Evolutionary conservation across 495 filamentous ascomycete species (phyloP), one percentile per base, ranked within the genome.

Genomic region (Extremus antarcticus): DNA sequence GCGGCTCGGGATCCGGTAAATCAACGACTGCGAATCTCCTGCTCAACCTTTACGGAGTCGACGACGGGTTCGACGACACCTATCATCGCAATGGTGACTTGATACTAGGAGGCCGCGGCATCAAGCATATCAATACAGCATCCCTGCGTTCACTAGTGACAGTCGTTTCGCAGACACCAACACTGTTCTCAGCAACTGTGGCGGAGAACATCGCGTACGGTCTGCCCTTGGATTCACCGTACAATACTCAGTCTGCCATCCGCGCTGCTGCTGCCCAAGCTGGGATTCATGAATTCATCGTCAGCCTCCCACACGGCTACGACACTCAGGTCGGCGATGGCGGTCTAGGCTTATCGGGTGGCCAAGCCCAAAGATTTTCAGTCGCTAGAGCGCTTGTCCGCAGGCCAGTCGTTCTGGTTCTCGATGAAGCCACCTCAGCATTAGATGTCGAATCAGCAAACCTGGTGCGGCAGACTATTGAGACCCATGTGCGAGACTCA

Each of bases 391-490:
- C 91, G 2, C 68, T 97, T 1, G 73, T 86, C 2, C 72, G 88
- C 0, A 68, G 74, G 19, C 88, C 88, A 0, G 73, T 75, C 40
- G 66, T 95, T 7, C 65, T 97, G 19, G 77, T 98, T 0, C 67
- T 97, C 13, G 92, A 98, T 56, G 92, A 97, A 66, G 85, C 90
- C 2, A 97, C 92, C 0, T 86, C 81, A 24, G 82, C 81, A 29
- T 68, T 98, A 13, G 92, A 98, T 64, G 74, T 73, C 0, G 77
- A 81, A 55, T 82, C 75, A n/a, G 85, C 87, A 1, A 77, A 73
- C 32, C 69, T 76, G 4, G 77, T 98, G 15, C 72, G 83, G n/a
- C 66, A 75, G 21, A 82, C 84, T 3, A 74, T 97, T 20, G 58
- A 66, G 24, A 59, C 64, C 9, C 62, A 90, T 21, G 71, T 84